Conservation (phyloP, 345 rosid species). For the Ricinus communis region DNA sequence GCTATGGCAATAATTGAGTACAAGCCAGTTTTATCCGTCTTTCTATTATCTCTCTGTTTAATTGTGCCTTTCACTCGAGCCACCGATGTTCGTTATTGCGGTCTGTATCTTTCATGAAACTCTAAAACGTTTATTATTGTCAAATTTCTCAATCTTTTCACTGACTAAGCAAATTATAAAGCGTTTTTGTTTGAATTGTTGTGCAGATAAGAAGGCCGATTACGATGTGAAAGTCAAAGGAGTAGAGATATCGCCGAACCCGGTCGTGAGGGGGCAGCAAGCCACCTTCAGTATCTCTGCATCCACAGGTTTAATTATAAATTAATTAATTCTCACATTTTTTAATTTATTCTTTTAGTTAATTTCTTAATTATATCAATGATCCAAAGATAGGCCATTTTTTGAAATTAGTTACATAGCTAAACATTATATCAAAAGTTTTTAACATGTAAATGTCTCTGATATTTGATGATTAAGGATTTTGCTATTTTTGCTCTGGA, state of each 20-base stretch:
- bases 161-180: too few relatives aligned
- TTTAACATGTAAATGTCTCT: too few relatives aligned
- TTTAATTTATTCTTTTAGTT: too few relatives aligned
- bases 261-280: slow-evolving; percentile 43
- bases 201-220: slow-evolving; percentile 36
- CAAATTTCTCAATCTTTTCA: too few relatives aligned
- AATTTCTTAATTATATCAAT: too few relatives aligned
- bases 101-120: slow-evolving; percentile 12
- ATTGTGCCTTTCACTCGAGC: slow-evolving; percentile 25
- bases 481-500: not conserved
- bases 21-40: slow-evolving; percentile 4
- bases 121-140: not conserved
- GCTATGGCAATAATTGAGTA: slow-evolving; percentile 4
- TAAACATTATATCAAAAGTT: too few relatives aligned
- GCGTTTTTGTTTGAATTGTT: not conserved
- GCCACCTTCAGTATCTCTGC: slow-evolving; percentile 49
- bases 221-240: slow-evolving; percentile 42
- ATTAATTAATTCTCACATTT: not conserved
- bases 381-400: too few relatives aligned
- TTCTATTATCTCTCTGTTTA: slow-evolving; percentile 27
- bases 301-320: slow-evolving; percentile 23
- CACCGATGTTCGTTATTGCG: slow-evolving; percentile 44
- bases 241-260: slow-evolving; percentile 46
- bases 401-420: too few relatives aligned
- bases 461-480: not conserved